Percentiles rank a stretch among this genome's conserved stretches.
Evolutionary conservation across 106 monocot genomes (phyloP).

Genomic region (Iris macrosiphon): DNA sequence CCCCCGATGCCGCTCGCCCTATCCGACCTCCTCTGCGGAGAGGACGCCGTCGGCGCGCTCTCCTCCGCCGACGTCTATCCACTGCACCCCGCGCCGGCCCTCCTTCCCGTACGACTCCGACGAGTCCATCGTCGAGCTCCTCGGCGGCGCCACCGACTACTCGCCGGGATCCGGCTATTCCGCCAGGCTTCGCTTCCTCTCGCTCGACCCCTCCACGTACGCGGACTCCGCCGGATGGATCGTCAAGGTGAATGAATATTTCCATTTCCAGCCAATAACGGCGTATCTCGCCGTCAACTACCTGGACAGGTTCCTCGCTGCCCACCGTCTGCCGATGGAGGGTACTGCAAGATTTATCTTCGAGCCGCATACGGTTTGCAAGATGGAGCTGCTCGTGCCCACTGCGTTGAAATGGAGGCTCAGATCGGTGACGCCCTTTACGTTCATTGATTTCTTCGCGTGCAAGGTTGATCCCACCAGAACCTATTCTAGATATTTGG

Average conservation of each 20-base stretch:
- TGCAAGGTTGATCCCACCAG: slow-evolving; percentile 35
- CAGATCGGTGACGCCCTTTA: slow-evolving; percentile 57
- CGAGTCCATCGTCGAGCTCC: no score
- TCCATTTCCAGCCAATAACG: slow-evolving; percentile 46
- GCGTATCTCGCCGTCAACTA: slow-evolving; percentile 74
- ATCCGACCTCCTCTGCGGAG: no score
- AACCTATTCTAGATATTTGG: slow-evolving; percentile 22
- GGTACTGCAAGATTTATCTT: slow-evolving; percentile 55
- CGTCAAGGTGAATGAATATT: slow-evolving; percentile 41
- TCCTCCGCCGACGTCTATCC: no score
- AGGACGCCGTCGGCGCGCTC: no score
- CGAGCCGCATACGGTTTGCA: slow-evolving; percentile 45
- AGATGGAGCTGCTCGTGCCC: slow-evolving; percentile 72
- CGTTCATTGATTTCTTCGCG: slow-evolving; percentile 52
- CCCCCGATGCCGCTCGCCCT: no score
- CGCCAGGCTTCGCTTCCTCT: no score
- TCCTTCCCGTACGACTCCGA: no score
- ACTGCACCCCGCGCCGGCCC: no score
- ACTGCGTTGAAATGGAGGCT: slow-evolving; percentile 59
- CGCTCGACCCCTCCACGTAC: no score
- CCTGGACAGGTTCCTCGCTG: slow-evolving; percentile 66
- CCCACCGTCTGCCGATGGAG: slow-evolving; percentile 43
- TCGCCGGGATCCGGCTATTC: no score
- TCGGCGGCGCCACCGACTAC: no score
- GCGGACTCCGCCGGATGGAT: no score